phyloP scores from a whole-genome alignment of 768 basidiomycete genomes.

The Auriscalpium orientale region DNA sequence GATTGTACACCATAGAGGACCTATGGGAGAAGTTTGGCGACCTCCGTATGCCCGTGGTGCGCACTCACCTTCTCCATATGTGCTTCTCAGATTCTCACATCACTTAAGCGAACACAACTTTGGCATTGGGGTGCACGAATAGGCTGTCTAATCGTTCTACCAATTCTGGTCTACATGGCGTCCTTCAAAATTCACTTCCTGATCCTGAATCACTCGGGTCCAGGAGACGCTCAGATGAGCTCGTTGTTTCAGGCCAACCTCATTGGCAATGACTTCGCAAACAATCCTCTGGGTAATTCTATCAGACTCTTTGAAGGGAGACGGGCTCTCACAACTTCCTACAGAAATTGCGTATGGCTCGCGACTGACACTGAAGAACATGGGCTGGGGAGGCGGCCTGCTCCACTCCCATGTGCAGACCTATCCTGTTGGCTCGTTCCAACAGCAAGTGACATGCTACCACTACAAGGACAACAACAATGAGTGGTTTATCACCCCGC shows the following conservation, averaged over 20 bases:
- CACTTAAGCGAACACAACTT: constrained; percentile 70
- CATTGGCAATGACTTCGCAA: constrained; percentile 87
- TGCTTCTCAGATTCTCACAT: constrained; percentile 1
- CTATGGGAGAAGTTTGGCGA: constrained; percentile 99
- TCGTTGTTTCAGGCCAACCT: constrained; percentile 97
- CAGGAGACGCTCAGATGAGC: constrained; percentile 98
- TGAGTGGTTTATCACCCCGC: constrained; percentile 74
- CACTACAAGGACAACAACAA: constrained; percentile 99
- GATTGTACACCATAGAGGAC: constrained; percentile 94
- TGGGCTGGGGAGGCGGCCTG: constrained; percentile 95
- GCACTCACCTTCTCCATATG: constrained; percentile 23
- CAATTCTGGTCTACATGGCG: constrained; percentile 86
- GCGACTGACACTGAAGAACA: constrained; percentile 88
- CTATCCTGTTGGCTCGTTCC: constrained; percentile 83
- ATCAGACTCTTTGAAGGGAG: not conserved
- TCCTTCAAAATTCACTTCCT: constrained; percentile 97
- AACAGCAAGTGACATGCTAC: constrained; percentile 98
- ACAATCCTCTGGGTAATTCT: constrained; percentile 73
- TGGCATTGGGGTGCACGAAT: constrained; percentile 89
- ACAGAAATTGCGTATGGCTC: constrained; percentile 86
- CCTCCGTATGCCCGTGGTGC: constrained; percentile 79
- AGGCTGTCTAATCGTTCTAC: constrained; percentile 79
- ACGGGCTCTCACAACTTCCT: not conserved
- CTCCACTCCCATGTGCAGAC: constrained; percentile 97
- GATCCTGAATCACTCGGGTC: constrained; percentile 87